These are phyloP conservation scores for Aristolochia contorta DNA, from an alignment of 164 flowering plant genomes.

Conservation along the genomic window DNA sequence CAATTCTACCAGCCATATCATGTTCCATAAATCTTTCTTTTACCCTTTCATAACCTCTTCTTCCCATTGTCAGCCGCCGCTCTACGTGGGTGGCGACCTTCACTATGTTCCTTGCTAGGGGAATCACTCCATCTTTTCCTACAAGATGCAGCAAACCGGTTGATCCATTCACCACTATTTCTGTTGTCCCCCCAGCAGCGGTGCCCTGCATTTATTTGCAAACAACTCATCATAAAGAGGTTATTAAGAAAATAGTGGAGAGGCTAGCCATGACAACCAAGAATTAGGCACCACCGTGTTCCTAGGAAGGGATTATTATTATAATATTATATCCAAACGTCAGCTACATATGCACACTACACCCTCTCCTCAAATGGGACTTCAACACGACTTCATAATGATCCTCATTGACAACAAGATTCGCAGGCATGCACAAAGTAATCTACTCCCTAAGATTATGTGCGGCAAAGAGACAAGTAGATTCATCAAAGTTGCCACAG, in stretches of 20 bases:
- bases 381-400: too few species aligned
- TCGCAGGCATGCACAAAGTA: too few species aligned
- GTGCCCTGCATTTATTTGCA: conserved; percentile 59
- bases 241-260: not conserved
- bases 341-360: too few species aligned
- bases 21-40: conserved; percentile 70
- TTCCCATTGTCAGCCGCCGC: conserved; percentile 74
- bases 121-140: conserved; percentile 82
- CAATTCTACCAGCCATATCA: conserved; percentile 82
- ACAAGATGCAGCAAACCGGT: conserved; percentile 81
- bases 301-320: not conserved
- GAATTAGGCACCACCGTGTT: not conserved
- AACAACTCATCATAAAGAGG: not conserved
- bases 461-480: too few species aligned
- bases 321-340: too few species aligned
- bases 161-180: conserved; percentile 78
- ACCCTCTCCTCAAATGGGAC: too few species aligned
- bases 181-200: conserved; percentile 93
- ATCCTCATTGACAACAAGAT: too few species aligned
- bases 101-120: conserved; percentile 75
- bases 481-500: too few species aligned
- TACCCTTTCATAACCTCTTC: conserved; percentile 74
- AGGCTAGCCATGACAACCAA: not conserved
- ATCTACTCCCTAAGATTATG: too few species aligned
- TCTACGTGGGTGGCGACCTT: conserved; percentile 72